Conservation (phyloP, 75 land plant genomes). For the Gnetum montanum region DNA sequence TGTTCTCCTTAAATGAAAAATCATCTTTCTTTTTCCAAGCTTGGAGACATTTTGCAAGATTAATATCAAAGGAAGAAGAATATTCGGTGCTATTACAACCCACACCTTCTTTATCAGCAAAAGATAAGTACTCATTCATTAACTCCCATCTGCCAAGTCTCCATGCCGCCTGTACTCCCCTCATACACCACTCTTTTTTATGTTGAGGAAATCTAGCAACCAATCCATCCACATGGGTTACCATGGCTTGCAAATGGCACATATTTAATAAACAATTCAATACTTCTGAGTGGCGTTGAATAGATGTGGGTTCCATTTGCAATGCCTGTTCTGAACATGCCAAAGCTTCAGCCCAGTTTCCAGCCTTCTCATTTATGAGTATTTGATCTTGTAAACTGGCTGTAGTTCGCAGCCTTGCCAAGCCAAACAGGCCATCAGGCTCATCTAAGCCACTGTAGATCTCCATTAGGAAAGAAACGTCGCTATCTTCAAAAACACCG, state of each 20-base stretch:
- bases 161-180: constrained; percentile 98
- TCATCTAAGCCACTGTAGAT: constrained; percentile 93
- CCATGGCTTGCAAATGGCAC: constrained; percentile 97
- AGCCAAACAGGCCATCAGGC: constrained; percentile 90
- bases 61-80: constrained; percentile 80
- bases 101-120: constrained; percentile 57
- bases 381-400: constrained; percentile 79
- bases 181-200: constrained; percentile 88
- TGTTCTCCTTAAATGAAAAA: constrained; percentile 51
- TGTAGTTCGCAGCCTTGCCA: constrained; percentile 66
- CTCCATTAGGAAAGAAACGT: constrained; percentile 80
- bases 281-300: constrained; percentile 80
- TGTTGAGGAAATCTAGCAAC: constrained; percentile 66
- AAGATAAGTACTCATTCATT: constrained; percentile 79
- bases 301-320: constrained; percentile 82
- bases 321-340: constrained; percentile 94
- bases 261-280: constrained; percentile 94
- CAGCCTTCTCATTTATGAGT: constrained; percentile 81
- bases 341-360: constrained; percentile 98
- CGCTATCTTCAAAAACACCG: constrained; percentile 80
- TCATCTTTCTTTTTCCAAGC: constrained; percentile 80
- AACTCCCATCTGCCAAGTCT: constrained; percentile 94
- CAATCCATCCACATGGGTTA: constrained; percentile 92
- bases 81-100: constrained; percentile 41
- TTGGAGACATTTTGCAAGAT: constrained; percentile 83